Conservation (phyloP, 108 stramenopile species). For the Epithemia pelagica region DNA sequence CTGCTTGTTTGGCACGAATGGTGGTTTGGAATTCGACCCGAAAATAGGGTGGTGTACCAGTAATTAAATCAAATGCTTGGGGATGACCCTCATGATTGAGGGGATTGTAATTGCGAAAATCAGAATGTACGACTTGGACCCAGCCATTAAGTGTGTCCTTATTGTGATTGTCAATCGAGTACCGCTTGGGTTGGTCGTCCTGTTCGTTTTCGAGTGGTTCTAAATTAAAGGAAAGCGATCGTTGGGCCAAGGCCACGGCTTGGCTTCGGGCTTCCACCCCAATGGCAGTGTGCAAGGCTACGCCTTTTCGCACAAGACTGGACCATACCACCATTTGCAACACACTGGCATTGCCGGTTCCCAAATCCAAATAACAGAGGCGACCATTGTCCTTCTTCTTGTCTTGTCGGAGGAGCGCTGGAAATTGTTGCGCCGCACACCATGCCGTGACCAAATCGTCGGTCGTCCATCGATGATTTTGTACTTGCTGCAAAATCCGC, state of each 20-base stretch:
- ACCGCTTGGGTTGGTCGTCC: neutral
- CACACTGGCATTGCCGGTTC: constrained; percentile 50
- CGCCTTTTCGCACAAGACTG: neutral
- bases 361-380: constrained; percentile 46
- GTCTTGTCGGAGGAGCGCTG: neutral
- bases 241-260: constrained; percentile 43
- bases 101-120: constrained; percentile 9
- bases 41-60: constrained; percentile 72
- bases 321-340: constrained; percentile 50
- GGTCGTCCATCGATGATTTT: constrained; percentile 67
- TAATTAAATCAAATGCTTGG: constrained; percentile 35
- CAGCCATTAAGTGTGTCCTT: neutral
- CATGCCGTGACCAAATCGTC: constrained; percentile 69
- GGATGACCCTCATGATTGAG: constrained; percentile 9
- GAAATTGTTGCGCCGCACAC: constrained; percentile 24
- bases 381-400: neutral
- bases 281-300: neutral
- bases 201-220: neutral
- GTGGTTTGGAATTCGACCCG: constrained; percentile 36
- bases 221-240: constrained; percentile 53
- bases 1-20: neutral
- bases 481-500: constrained; percentile 60
- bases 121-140: neutral
- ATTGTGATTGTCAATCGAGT: constrained; percentile 5
- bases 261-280: constrained; percentile 57